phyloP scores from a whole-genome alignment of 371 early-diverging fungal species.

The Apophysomyces trapeziformis region DNA sequence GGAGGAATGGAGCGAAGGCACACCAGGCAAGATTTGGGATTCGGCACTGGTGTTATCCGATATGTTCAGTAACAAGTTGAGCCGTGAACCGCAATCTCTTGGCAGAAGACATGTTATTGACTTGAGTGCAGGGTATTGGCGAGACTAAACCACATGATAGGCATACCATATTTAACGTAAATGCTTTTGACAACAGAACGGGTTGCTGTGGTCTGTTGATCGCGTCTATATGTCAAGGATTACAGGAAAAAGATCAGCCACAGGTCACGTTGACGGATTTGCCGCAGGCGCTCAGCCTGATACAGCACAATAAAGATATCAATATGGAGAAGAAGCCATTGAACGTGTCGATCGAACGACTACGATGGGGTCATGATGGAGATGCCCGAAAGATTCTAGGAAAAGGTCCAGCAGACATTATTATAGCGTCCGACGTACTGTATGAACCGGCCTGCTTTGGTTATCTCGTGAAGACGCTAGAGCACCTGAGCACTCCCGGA shows the following conservation, averaged over 20 bases:
- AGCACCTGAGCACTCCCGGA: slow-evolving; percentile 35
- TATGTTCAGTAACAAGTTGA: slow-evolving; percentile 38
- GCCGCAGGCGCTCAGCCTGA: slow-evolving; percentile 39
- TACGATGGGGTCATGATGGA: slow-evolving; percentile 34
- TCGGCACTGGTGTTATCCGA: slow-evolving; percentile 58
- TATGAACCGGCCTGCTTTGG: slow-evolving; percentile 50
- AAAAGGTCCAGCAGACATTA: slow-evolving; percentile 36
- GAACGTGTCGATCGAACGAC: slow-evolving; percentile 27
- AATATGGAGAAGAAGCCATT: slow-evolving; percentile 24
- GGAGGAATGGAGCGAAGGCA: slow-evolving; percentile 54
- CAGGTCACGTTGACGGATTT: slow-evolving; percentile 44
- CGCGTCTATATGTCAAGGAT: slow-evolving; percentile 32
- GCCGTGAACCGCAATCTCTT: slow-evolving; percentile 24
- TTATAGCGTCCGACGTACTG: slow-evolving; percentile 63
- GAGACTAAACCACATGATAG: no score
- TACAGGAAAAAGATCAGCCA: not conserved
- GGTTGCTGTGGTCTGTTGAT: slow-evolving; percentile 46
- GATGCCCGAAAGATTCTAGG: slow-evolving; percentile 15
- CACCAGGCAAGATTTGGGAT: slow-evolving; percentile 68
- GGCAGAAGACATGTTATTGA: slow-evolving; percentile 47
- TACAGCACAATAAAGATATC: slow-evolving; percentile 30
- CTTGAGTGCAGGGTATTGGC: slow-evolving; percentile 47
- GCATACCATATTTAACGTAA: no score
- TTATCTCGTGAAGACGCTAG: slow-evolving; percentile 45
- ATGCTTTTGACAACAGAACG: slow-evolving; percentile 19